A percentile compares a stretch with the other conserved stretches of the same genome.
These are phyloP conservation scores for Solanum aculeatissimum DNA, from an alignment of 305 asterid species.

Conservation along the genomic window DNA sequence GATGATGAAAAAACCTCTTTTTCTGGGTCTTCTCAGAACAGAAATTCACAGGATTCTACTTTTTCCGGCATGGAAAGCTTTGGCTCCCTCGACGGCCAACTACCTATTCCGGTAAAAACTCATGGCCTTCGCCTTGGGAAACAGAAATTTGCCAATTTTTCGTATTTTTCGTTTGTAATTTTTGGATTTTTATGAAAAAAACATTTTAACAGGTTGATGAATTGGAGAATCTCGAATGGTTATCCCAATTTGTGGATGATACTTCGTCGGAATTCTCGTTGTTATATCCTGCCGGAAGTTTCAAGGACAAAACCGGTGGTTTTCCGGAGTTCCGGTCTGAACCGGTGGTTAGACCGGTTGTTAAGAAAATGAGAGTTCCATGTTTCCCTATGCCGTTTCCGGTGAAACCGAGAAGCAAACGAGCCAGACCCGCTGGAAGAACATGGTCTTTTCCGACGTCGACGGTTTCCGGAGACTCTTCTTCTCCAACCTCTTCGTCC, in stretches of 20 bases:
- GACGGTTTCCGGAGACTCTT: conserved; percentile 42
- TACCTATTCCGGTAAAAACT: conserved; percentile 56
- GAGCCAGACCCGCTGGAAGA: conserved; percentile 34
- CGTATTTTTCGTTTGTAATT: not conserved
- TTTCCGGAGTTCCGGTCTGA: conserved; percentile 13
- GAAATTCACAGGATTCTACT: conserved; percentile 25
- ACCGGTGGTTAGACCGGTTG: conserved; percentile 18
- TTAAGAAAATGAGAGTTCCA: conserved; percentile 15
- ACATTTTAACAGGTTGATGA: conserved; percentile 53
- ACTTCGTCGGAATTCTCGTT: conserved; percentile 48
- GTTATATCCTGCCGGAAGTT: conserved; percentile 36
- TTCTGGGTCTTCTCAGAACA: conserved; percentile 13
- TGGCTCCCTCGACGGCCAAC: conserved; percentile 25
- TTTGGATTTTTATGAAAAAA: not conserved
- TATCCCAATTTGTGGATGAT: conserved; percentile 86
- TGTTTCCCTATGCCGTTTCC: conserved; percentile 39
- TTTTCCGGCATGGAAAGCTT: conserved; percentile 50
- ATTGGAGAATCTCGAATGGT: conserved; percentile 89
- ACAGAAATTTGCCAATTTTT: not conserved
- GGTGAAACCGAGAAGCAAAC: conserved; percentile 51
- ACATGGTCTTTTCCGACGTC: conserved; percentile 43
- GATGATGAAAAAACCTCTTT: conserved; percentile 18
- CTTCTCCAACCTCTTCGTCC: conserved; percentile 52
- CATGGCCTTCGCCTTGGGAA: not conserved
- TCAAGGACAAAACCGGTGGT: conserved; percentile 20